phyloP scores from a whole-genome alignment of 2,329 filamentous ascomycete genomes.

The Alternaria infectoria region DNA sequence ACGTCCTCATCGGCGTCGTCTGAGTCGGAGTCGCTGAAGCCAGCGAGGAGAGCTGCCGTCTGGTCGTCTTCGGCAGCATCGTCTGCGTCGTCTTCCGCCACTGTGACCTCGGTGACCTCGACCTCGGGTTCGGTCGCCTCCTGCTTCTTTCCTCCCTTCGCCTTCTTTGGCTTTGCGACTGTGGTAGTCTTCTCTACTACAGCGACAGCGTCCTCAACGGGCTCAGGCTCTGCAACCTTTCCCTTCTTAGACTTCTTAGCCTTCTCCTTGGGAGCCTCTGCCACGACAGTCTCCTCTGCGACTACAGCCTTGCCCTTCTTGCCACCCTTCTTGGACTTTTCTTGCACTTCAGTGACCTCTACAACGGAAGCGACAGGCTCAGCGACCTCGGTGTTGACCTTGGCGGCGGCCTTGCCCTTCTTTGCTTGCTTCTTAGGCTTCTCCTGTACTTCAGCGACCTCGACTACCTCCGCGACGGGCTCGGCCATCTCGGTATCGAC shows the following conservation, averaged over 20 bases:
- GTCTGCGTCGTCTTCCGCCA: conserved; percentile 21
- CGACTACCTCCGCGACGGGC: conserved; percentile 6
- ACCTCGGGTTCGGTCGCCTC: conserved; percentile 17
- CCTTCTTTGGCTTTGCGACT: conserved; percentile 28
- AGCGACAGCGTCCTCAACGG: conserved; percentile 16
- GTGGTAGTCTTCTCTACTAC: conserved; percentile 11
- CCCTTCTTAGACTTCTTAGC: conserved; percentile 31
- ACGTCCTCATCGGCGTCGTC: conserved; percentile 46
- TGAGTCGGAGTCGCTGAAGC: conserved; percentile 56
- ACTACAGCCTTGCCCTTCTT: conserved; percentile 23
- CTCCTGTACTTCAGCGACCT: conserved; percentile 9
- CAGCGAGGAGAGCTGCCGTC: conserved; percentile 58
- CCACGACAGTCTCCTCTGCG: conserved; percentile 10
- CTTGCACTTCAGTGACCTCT: conserved; percentile 11
- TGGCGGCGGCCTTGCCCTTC: conserved; percentile 18
- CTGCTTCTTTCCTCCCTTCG: conserved; percentile 21
- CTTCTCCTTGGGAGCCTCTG: conserved; percentile 24
- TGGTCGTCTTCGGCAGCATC: conserved; percentile 51
- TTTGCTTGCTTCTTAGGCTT: conserved; percentile 26
- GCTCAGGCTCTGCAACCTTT: conserved; percentile 19
- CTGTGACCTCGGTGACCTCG: conserved; percentile 20
- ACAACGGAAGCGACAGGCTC: conserved; percentile 5
- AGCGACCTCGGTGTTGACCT: not conserved
- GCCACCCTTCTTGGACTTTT: conserved; percentile 22
- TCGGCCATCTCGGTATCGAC: conserved; percentile 13